Evolutionary conservation across 106 monocot genomes (phyloP), one percentile per base, ranked within the genome.

Genomic region (Iris macrosiphon): DNA sequence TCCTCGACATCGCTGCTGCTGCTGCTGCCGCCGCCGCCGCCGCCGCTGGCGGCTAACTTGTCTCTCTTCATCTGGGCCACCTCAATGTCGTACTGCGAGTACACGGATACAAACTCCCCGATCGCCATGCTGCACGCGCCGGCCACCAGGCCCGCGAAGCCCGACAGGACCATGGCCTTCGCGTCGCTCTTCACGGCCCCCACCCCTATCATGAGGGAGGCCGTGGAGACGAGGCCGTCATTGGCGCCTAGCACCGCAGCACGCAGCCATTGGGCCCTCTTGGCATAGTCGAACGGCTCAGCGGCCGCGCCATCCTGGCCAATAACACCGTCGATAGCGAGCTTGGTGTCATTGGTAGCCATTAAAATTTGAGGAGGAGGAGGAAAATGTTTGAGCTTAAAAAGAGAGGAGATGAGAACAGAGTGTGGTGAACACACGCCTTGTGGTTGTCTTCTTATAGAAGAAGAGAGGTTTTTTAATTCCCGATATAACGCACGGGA

Each of bases 81-180:
- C 60, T 83, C 83, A 4, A 80, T 74, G 39, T 89, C 89, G 47
- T 64, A 26, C 72, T 89, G 89, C 15, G 79, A 70, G 53, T 67
- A 65, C 7, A 89, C 89, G 2, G 83, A 89, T 11, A 89, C 83
- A 57, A 71, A 89, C 66, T 89, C 89, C 11, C 89, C 89, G 27
- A 83, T 83, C 14, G 79, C 89, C 89, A 89, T 89, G 73, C 83
- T 83, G 64, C 79, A 83, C 0, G 89, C 89, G 3, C 83, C 89
- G 8, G 79, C 89, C 5, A 89, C 69, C 9, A 89, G 66, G 8
- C 76, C 79, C 0, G 89, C 89, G 13, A 77, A 68, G 43, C 83
- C 83, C 0, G 83, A 65, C 0, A 83, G n/a, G 41, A 83, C 4
- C 83, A 83, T 74, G 45, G 74, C 69, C 34, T 49, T 62, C 7